A percentile compares a stretch with the other conserved stretches of the same genome.
Conservation (phyloP, 176 grass and related monocot species). For the Aegilops sharonensis region DNA sequence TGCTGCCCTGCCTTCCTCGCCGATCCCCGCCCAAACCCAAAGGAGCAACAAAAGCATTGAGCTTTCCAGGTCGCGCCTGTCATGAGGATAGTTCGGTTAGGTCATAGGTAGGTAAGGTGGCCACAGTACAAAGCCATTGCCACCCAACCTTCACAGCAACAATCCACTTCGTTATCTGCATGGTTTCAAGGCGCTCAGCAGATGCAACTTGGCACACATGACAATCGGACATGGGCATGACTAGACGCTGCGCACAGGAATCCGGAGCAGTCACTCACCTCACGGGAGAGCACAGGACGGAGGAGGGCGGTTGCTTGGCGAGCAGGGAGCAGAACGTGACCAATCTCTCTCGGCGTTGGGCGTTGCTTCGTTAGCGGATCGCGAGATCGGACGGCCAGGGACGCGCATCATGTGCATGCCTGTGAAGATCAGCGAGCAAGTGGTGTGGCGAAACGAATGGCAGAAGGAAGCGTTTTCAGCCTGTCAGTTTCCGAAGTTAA, state of each 20-base stretch:
- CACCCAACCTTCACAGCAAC: no score
- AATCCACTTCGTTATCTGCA: no score
- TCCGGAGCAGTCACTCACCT: neutral
- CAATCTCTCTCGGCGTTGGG: neutral
- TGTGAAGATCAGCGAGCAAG: neutral
- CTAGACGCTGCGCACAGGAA: neutral
- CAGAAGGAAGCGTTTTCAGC: neutral
- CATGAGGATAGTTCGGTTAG: neutral
- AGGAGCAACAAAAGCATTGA: neutral
- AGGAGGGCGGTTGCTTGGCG: neutral
- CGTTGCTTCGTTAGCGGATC: neutral
- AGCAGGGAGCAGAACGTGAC: conserved; percentile 31
- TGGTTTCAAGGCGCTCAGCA: no score
- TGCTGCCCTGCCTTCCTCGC: no score
- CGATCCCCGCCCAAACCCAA: neutral
- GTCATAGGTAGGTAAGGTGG: neutral
- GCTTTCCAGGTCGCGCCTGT: neutral
- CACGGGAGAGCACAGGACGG: conserved; percentile 9
- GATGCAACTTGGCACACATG: no score
- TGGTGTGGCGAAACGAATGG: neutral
- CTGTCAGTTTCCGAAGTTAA: neutral
- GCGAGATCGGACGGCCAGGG: neutral
- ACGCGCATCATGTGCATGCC: neutral
- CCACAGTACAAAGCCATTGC: no score
- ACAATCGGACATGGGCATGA: neutral